Evolutionary conservation across 2,329 filamentous ascomycete genomes (phyloP), one percentile per base, ranked within the genome.

Genomic region (Dactylonectria estremocensis): DNA sequence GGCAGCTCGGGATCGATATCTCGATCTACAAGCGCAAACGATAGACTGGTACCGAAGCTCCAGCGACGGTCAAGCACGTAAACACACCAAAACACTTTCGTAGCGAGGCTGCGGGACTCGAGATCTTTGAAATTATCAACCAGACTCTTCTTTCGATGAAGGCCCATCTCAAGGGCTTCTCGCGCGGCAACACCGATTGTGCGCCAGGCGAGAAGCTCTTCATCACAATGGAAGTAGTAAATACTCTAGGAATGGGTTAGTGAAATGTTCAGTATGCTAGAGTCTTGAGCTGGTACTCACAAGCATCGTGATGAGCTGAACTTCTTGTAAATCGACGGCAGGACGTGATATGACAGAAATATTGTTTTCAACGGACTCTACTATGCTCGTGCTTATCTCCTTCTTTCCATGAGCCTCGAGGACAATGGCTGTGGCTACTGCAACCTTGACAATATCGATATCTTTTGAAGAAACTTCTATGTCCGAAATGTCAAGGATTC

Each of bases 1-100:
- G 84, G 83, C 1, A 87, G 70, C 43, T 83, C 81, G 0, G 84
- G 83, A 56, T 87, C 85, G 66, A 87, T 84, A 55, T 87, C 85
- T 0, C 81, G 80, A 60, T 87, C 85, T 11, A 84, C 79, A 5
- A 87, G 78, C 0, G 82, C 82, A 69, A 86, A 87, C 0, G 85
- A 84, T 20, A 87, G 71, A 13, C 85, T 84, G 0, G 84, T 87
- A 2, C 85, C 85, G 37, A 87, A 86, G 10, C 84, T 86, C 83
- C 84, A 88, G 22, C 85, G 82, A 1, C 85, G 82, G 56, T 87
- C 86, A 1, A 88, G 80, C 0, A 85, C 82, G 61, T 87, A 87
- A 18, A 86, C 83, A 33, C 81, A 85, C 84, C 85, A 88, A 66
- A 87, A 87, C 0, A 87, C 79, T 1, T 79, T 74, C 1, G 78